Base-by-base conservation (phyloP, 306 rosid genomes). In the Fragaria nilgerrensis region DNA sequence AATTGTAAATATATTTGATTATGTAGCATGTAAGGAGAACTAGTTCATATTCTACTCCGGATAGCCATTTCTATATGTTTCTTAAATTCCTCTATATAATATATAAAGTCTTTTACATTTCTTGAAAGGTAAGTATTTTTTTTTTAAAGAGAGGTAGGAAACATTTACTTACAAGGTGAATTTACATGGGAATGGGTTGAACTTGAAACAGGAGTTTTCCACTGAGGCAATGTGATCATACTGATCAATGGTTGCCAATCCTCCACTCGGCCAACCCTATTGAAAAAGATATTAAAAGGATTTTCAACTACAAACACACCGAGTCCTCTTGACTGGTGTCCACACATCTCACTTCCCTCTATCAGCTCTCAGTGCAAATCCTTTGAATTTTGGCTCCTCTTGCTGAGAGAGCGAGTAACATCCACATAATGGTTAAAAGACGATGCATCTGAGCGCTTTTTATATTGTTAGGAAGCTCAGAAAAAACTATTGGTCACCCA, bases 401-500 rank as follows among this genome's bases (percentile, higher is more conserved):
- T 27, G 67, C 20, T 13, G n/a, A 62, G 68, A 62, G 67, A 27
- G 68, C 0, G n/a, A 13, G 68, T 29, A 29, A 62, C 65, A 23
- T 39, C 71, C 45, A 49, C 64, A 22, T 47, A 43, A 23, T 61
- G 66, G 53, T 19, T 10, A 69, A 22, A 52, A 23, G 14, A 43
- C 61, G 17, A 34, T 32, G 48, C 20, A 36, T 32, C 2, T 41
- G 37, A 12, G 34, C 17, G 4, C 20, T n/a, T 75, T 50, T 49
- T 50, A 1, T 15, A 25, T 50, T 50, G 39, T 56, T 37, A 44
- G 15, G 3, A 41, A 47, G 19, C 68, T 23, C 68, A 65, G 15
- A 56, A 53, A n/a, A 68, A 80, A 59, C 23, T 43, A 78, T 45
- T 76, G 77, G 77, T 70, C 77, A 75, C 78, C 20, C 70, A 75